Conservation (phyloP, 352 stramenopile genomes). For the Phytopythium delawarense region DNA sequence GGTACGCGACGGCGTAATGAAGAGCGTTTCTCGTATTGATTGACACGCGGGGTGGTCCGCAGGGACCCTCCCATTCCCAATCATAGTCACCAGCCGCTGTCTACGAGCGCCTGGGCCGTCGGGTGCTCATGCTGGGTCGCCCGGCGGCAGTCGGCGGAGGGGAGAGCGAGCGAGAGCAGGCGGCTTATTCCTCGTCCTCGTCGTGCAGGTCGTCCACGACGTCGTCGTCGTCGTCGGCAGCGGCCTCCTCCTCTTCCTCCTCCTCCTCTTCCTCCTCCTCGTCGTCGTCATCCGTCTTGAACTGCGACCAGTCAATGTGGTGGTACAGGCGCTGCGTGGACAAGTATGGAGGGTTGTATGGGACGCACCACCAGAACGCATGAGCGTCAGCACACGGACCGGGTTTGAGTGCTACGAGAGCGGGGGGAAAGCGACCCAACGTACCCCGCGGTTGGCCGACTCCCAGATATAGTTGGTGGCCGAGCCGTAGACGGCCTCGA, state of each 20-base stretch:
- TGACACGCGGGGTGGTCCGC: neutral
- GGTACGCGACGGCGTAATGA: neutral
- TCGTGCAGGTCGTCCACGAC: conserved; percentile 24
- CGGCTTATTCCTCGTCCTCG: conserved; percentile 27
- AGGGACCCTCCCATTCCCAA: neutral
- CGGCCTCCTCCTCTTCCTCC: conserved; percentile 38
- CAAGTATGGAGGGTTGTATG: conserved; percentile 4
- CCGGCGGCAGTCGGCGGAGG: neutral
- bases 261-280: conserved; percentile 75
- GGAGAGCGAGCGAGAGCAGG: no score
- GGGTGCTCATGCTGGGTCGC: neutral
- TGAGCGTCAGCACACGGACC: neutral
- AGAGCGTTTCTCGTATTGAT: conserved; percentile 2
- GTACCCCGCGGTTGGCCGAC: conserved; percentile 75
- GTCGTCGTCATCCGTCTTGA: conserved; percentile 75
- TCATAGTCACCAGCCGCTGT: neutral
- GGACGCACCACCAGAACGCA: conserved; percentile 36
- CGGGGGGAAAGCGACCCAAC: conserved; percentile 11
- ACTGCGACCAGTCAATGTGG: conserved; percentile 86
- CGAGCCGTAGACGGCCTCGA: conserved; percentile 69
- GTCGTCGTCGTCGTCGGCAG: conserved; percentile 20
- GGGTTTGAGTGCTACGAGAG: neutral
- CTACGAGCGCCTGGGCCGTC: neutral
- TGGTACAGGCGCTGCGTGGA: conserved; percentile 72
- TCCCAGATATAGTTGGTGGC: conserved; percentile 80